phyloP scores from a whole-genome alignment of 192 early-diverging fungal species.

The Powellomyces hirtus region DNA sequence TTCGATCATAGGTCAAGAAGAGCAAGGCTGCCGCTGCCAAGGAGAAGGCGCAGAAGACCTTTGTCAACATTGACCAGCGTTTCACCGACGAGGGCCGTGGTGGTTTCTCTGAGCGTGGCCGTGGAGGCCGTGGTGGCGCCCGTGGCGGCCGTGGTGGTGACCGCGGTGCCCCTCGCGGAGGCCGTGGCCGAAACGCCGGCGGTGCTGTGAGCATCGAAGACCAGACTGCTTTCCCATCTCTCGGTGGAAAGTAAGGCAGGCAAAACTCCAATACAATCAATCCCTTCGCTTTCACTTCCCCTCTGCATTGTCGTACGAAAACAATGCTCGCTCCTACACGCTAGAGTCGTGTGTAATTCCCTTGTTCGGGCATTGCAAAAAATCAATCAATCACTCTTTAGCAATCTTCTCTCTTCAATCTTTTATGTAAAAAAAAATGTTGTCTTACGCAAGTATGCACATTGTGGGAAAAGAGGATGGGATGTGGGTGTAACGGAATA shows the following conservation, averaged over 20 bases:
- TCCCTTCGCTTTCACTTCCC: neutral
- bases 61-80: slow-evolving; percentile 76
- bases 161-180: slow-evolving; percentile 46
- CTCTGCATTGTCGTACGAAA: neutral
- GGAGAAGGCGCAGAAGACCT: slow-evolving; percentile 59
- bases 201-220: slow-evolving; percentile 33
- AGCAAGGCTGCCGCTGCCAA: slow-evolving; percentile 33
- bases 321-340: too few relatives aligned
- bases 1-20: slow-evolving; percentile 45
- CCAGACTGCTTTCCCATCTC: slow-evolving; percentile 16
- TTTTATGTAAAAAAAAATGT: too few relatives aligned
- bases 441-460: too few relatives aligned
- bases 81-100: slow-evolving; percentile 62
- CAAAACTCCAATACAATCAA: neutral
- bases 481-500: too few relatives aligned
- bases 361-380: too few relatives aligned
- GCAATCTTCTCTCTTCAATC: too few relatives aligned
- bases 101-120: slow-evolving; percentile 45
- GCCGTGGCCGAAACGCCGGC: slow-evolving; percentile 64
- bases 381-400: too few relatives aligned
- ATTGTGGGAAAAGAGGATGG: too few relatives aligned
- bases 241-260: neutral
- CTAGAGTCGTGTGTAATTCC: too few relatives aligned
- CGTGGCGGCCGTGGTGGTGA: slow-evolving; percentile 54
- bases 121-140: slow-evolving; percentile 55